Conservation (phyloP, 306 rosid species). For the Dryas drummondii region DNA sequence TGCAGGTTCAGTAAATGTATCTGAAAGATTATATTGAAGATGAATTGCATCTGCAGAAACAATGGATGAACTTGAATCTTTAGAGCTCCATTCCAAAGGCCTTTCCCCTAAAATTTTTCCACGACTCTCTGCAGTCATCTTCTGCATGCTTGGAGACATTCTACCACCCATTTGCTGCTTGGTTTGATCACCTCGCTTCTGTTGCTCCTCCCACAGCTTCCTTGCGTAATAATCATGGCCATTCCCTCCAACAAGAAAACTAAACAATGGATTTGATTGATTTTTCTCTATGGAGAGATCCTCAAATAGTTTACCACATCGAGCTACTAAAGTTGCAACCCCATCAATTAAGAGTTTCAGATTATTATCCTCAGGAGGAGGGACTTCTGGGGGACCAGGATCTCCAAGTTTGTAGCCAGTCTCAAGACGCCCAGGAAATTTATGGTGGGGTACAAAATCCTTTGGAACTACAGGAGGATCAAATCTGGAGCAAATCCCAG, state of each 20-base stretch:
- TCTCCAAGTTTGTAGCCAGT: conserved; percentile 54
- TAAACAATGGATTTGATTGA: conserved; percentile 77
- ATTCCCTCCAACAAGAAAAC: conserved; percentile 82
- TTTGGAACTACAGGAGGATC: conserved; percentile 81
- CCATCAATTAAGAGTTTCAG: conserved; percentile 87
- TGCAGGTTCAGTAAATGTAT: conserved; percentile 73
- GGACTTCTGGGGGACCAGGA: conserved; percentile 65
- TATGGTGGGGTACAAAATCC: conserved; percentile 74
- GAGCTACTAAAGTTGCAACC: conserved; percentile 88
- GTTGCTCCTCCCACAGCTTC: conserved; percentile 91
- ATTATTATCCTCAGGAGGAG: conserved; percentile 78
- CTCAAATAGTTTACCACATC: conserved; percentile 93
- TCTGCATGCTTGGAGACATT: conserved; percentile 44
- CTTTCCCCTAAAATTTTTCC: conserved; percentile 84
- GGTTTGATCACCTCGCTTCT: conserved; percentile 55
- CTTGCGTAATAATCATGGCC: conserved; percentile 87
- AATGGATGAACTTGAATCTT: conserved; percentile 51
- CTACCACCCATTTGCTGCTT: conserved; percentile 56
- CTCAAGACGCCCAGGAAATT: conserved; percentile 72
- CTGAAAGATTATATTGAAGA: conserved; percentile 81
- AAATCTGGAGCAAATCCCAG: conserved; percentile 45
- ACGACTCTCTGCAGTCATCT: conserved; percentile 84
- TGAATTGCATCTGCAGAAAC: conserved; percentile 56
- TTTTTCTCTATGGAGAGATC: conserved; percentile 92
- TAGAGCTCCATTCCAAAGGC: conserved; percentile 67